Evolutionary conservation across 1,284 basidiomycete species (phyloP).

Genomic region (Puccinia triticina): DNA sequence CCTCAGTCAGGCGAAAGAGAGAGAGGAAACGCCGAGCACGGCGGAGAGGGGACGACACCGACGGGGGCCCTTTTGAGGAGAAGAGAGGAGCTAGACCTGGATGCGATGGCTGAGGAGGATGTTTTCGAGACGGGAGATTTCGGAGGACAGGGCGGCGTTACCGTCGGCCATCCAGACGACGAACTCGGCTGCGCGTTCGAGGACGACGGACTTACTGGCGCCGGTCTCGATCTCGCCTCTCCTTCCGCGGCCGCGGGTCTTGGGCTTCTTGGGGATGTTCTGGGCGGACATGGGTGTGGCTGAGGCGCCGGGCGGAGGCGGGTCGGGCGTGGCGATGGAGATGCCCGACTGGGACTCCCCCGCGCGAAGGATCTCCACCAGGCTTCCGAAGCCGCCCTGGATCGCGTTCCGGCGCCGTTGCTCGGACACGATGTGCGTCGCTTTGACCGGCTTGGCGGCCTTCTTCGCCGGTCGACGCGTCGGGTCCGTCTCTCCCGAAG

Average conservation of each 20-base stretch:
- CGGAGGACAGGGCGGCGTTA: slow-evolving; percentile 30
- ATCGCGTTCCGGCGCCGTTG: slow-evolving; percentile 31
- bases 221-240: slow-evolving; percentile 48
- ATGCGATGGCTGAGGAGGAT: too few species aligned
- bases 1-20: too few species aligned
- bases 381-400: slow-evolving; percentile 43
- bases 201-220: slow-evolving; percentile 71
- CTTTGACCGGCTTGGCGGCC: background rate
- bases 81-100: slow-evolving; percentile 18
- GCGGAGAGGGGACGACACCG: too few species aligned
- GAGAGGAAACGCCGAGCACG: too few species aligned
- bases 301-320: background rate
- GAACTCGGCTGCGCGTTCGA: slow-evolving; percentile 77
- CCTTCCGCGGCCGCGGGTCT: slow-evolving; percentile 37
- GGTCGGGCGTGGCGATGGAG: slow-evolving; percentile 31
- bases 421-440: slow-evolving; percentile 42
- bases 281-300: background rate
- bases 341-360: slow-evolving; percentile 36
- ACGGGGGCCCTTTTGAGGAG: too few species aligned
- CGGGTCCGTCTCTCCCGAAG: background rate
- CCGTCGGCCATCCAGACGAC: slow-evolving; percentile 69
- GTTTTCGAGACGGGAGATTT: too few species aligned
- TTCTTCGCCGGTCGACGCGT: background rate
- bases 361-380: slow-evolving; percentile 40
- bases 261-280: slow-evolving; percentile 22